These are phyloP conservation scores for Lumnitzera littorea DNA, from an alignment of 345 rosid genomes.

Conservation along the genomic window DNA sequence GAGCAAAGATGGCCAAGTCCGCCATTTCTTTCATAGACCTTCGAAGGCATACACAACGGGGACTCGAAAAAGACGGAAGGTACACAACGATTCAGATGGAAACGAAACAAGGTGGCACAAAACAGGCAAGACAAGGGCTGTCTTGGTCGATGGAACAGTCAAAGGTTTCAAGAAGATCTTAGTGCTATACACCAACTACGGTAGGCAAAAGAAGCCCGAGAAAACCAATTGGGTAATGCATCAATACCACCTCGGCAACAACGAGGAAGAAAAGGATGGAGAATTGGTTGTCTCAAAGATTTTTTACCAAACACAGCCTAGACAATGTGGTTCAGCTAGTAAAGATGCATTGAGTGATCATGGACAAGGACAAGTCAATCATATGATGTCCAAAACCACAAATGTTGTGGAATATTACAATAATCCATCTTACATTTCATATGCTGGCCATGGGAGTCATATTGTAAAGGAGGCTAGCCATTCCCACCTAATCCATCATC, in stretches of 20 bases:
- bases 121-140: constrained; percentile 90
- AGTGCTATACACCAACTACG: constrained; percentile 92
- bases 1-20: constrained; percentile 78
- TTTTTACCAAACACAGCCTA: constrained; percentile 91
- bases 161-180: constrained; percentile 86
- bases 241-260: constrained; percentile 82
- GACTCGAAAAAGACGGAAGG: constrained; percentile 86
- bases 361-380: neutral
- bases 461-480: constrained; percentile 25
- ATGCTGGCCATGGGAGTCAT: constrained; percentile 20
- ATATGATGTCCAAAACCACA: constrained; percentile 1
- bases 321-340: constrained; percentile 60
- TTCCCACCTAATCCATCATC: constrained; percentile 41
- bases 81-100: constrained; percentile 69
- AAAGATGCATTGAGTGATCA: constrained; percentile 8
- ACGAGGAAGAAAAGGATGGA: constrained; percentile 90
- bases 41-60: constrained; percentile 98
- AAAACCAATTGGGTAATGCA: constrained; percentile 99
- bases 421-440: constrained; percentile 15
- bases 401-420: constrained; percentile 24
- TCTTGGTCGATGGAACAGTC: constrained; percentile 34
- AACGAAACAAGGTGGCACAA: constrained; percentile 98
- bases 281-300: constrained; percentile 79
- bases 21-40: constrained; percentile 93
- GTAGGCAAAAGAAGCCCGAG: constrained; percentile 87